These are phyloP conservation scores for Dioscorea cayenensis DNA, from an alignment of 116 monocot species.

Conservation along the genomic window DNA sequence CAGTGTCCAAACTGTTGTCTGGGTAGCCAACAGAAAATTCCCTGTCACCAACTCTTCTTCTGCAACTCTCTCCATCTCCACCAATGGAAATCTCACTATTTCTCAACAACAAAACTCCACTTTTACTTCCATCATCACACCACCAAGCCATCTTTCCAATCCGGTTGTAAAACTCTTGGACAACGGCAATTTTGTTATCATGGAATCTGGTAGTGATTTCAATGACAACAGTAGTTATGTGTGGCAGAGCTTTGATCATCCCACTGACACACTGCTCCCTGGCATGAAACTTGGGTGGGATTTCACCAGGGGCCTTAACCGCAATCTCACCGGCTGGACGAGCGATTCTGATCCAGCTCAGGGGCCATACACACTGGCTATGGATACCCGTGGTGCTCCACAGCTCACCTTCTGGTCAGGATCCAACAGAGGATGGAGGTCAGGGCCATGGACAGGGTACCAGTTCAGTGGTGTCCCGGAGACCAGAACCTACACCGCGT, in stretches of 20 bases:
- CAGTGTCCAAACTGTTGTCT: conserved; percentile 14
- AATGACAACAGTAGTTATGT: neutral
- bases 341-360: conserved; percentile 14
- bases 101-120: neutral
- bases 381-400: conserved; percentile 15
- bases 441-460: conserved; percentile 6
- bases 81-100: conserved; percentile 8
- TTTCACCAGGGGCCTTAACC: conserved; percentile 4
- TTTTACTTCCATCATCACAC: neutral
- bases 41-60: neutral
- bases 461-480: conserved; percentile 8
- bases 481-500: neutral
- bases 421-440: neutral
- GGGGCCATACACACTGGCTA: conserved; percentile 1
- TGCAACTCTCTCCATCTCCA: conserved; percentile 1
- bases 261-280: conserved; percentile 19
- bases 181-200: conserved; percentile 18
- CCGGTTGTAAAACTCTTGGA: conserved; percentile 13
- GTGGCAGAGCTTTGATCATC: conserved; percentile 32
- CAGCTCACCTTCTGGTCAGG: conserved; percentile 8
- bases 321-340: conserved; percentile 18
- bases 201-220: neutral
- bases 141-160: neutral
- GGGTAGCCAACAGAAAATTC: conserved; percentile 24
- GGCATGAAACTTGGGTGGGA: conserved; percentile 31